Evolutionary conservation across 2,329 filamentous ascomycete species (phyloP).

Genomic region (Cytospora mali): DNA sequence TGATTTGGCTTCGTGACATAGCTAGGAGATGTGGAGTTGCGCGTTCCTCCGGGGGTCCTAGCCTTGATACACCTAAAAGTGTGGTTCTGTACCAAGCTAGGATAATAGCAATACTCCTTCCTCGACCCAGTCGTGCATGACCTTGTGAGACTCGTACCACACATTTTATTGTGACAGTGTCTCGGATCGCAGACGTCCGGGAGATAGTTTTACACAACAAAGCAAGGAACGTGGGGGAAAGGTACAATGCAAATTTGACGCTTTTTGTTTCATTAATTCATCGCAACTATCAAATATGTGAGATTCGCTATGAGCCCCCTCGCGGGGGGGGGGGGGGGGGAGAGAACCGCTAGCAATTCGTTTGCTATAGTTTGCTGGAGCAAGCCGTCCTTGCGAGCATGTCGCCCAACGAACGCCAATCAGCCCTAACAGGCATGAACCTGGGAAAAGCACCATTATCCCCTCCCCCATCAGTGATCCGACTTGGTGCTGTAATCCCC

Average conservation of each 20-base stretch:
- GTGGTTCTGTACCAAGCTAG: neutral
- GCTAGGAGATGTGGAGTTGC: neutral
- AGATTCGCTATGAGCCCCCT: slow-evolving; percentile 2
- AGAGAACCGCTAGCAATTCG: neutral
- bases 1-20: neutral
- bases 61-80: neutral
- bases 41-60: no score
- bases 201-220: neutral
- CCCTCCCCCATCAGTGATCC: neutral
- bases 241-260: neutral
- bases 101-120: neutral
- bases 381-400: neutral
- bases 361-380: neutral
- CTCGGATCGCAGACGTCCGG: neutral
- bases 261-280: neutral
- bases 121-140: neutral
- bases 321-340: no score
- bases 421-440: neutral
- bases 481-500: neutral
- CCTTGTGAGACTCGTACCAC: no score
- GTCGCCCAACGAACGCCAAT: neutral
- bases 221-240: neutral
- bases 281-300: neutral
- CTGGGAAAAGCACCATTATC: neutral
- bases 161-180: no score